Evolutionary conservation across 805 yeast genomes (phyloP), one percentile per base, ranked within the genome.

Genomic region (Nadsonia fulvescens): DNA sequence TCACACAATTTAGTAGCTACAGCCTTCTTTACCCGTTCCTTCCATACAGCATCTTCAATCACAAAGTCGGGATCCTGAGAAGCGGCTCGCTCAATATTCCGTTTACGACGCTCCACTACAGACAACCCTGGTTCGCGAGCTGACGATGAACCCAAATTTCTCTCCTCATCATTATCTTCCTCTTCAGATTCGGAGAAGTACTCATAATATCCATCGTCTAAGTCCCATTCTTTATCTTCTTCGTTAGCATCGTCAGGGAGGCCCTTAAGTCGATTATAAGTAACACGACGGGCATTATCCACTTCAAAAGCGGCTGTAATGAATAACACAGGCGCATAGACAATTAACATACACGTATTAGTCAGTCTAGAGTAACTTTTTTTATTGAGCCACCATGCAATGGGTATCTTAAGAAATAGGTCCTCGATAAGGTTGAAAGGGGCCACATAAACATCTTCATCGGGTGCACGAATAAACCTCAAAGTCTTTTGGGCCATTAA

Each of bases 401-500:
- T 39, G 29, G 60, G 59, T 9, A 63, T 12, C 15, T 68, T 69
- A 15, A 61, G 43, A 4, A 70, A 38, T 5, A 65, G 24, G 2
- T 72, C 25, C 47, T 81, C 93, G 28, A 81, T 49, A 37, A 81
- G 46, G 45, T 81, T 81, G 36, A 78, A 60, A 4, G 93, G 93
- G 4, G 93, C 86, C 14, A 78, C 82, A 44, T 67, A 81, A 20
- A 79, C 75, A 42, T 75, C 69, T 31, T 69, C 72, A 51, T 81
- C 93, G 0, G 93, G 93, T 0, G 93, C 93, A 38, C 93, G 61
- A 28, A 79, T 69, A 44, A 75, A 81, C 34, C 83, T 61, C 38
- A 81, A 58, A 1, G 91, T 78, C 55, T 81, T 78, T 34, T 75
- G 75, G 4, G 93, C 77, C 37, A 76, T 76, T 28, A 78, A 60